Percentiles rank a stretch among this genome's conserved stretches.
Evolutionary conservation across 2,329 filamentous ascomycete species (phyloP).

Genomic region (Xylaria sp.): DNA sequence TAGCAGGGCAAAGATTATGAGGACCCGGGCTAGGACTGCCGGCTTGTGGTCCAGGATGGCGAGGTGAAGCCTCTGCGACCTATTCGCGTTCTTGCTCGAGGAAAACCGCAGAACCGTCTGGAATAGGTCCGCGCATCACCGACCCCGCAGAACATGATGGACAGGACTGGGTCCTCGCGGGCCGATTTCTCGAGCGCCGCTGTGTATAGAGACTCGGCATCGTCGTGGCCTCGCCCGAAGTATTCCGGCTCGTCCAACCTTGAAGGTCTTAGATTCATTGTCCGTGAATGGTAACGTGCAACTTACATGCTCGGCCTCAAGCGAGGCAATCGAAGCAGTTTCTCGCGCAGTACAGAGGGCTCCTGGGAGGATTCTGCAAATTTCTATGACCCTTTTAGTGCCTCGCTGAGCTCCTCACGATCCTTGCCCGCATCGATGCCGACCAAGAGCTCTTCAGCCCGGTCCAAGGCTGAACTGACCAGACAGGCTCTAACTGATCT

Average conservation of each 20-base stretch:
- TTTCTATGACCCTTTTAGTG: neutral
- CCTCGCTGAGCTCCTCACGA: neutral
- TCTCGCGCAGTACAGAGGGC: constrained; percentile 6
- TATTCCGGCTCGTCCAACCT: constrained; percentile 19
- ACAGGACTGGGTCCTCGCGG: constrained; percentile 14
- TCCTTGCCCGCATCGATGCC: constrained; percentile 8
- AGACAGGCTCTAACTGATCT: constrained; percentile 17
- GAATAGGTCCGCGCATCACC: constrained; percentile 25
- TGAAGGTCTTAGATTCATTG: constrained; percentile 7
- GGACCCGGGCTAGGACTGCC: constrained; percentile 13
- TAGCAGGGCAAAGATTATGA: constrained; percentile 20
- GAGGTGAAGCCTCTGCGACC: constrained; percentile 17
- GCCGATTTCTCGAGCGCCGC: constrained; percentile 11
- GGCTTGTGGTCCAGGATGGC: constrained; percentile 25
- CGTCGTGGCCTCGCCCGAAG: constrained; percentile 17
- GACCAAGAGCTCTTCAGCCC: constrained; percentile 4
- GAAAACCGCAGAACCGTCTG: constrained; percentile 11
- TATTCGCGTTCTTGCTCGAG: neutral
- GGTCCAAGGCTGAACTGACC: constrained; percentile 7
- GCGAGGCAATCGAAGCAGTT: constrained; percentile 20
- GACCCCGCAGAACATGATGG: constrained; percentile 24
- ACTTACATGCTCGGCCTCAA: constrained; percentile 18
- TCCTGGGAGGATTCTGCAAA: neutral
- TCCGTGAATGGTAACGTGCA: neutral
- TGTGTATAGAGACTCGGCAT: constrained; percentile 16